Base-by-base conservation (phyloP, 192 early-diverging fungal genomes). In the Coemansia sp. region DNA sequence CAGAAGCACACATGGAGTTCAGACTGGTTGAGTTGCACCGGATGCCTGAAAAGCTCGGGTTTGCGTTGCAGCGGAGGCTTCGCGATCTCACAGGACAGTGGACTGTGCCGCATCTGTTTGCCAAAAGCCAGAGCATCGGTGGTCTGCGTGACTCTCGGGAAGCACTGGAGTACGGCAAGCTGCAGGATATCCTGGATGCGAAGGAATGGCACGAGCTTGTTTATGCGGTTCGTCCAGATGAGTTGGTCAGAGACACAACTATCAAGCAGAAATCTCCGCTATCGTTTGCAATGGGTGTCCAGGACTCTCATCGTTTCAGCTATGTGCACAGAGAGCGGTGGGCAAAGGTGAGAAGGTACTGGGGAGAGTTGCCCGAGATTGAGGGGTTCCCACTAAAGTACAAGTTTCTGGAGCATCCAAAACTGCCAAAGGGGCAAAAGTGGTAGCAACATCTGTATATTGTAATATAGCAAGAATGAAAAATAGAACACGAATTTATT, bases 81-180 rank as follows among this genome's bases (percentile, higher is more conserved):
- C 69, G 74, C 44, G 77, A 80, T 59, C 44, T 80, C 38, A 80
- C 72, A 0, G 77, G 71, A 0, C 77, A 80, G 19, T 75, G 77
- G 77, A 80, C 77, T 22, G 72, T 71, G 11, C 77, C 77, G 13
- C 67, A 75, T 40, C 43, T 80, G 8, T 80, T 79, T 80, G 65
- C 64, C 19, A 75, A 75, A 41, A 74, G 77, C 41, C 72, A 80
- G 63, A 65, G 67, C 45, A 69, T 80, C 37, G 77, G 77, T 8
- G 77, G 72, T 2, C 46, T 64, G 9, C 22, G 43, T 1, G 32
- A 49, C 14, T 42, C 64, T 3, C 49, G 7, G 3, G 63, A 75
- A 50, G 77, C 72, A 1, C 14, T 80, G 46, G 13, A n/a, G 9
- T 49, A 63, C 12, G 77, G 77, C 16, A 68, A 57, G 19, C 13